phyloP scores from a whole-genome alignment of 768 basidiomycete genomes.

The Mycena rebaudengoi region DNA sequence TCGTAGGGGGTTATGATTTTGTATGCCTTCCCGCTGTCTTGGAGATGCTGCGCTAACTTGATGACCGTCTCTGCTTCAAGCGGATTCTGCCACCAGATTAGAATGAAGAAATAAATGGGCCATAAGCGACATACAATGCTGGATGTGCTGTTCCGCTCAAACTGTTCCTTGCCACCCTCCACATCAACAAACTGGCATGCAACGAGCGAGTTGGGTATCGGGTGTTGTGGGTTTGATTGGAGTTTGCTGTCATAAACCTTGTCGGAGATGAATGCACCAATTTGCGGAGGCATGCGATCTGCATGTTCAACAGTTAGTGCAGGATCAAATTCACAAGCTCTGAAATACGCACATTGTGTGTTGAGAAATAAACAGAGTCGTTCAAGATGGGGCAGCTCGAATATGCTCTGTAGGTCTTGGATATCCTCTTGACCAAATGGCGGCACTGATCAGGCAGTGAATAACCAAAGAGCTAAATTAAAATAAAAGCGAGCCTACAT shows the following conservation, averaged over 20 bases:
- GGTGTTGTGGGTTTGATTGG: conserved; percentile 59
- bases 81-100: conserved; percentile 56
- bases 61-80: conserved; percentile 65
- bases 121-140: conserved; percentile 47
- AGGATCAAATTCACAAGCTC: conserved; percentile 4
- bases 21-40: conserved; percentile 57
- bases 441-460: conserved; percentile 62
- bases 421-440: conserved; percentile 81
- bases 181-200: conserved; percentile 78
- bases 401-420: conserved; percentile 73
- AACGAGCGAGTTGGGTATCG: conserved; percentile 47
- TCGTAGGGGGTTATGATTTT: conserved; percentile 87
- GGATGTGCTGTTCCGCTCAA: conserved; percentile 39
- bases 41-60: conserved; percentile 63
- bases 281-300: conserved; percentile 89
- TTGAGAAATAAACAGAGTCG: conserved; percentile 63
- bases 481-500: conserved; percentile 48
- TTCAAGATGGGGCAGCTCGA: conserved; percentile 74
- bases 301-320: conserved; percentile 17
- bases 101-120: conserved; percentile 6
- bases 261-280: conserved; percentile 77
- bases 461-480: conserved; percentile 19
- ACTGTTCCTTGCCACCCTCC: conserved; percentile 41
- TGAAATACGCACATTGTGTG: conserved; percentile 70
- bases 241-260: conserved; percentile 71